Conservation (phyloP, 2,329 filamentous ascomycete species). For the Trichoderma citrinoviride region DNA sequence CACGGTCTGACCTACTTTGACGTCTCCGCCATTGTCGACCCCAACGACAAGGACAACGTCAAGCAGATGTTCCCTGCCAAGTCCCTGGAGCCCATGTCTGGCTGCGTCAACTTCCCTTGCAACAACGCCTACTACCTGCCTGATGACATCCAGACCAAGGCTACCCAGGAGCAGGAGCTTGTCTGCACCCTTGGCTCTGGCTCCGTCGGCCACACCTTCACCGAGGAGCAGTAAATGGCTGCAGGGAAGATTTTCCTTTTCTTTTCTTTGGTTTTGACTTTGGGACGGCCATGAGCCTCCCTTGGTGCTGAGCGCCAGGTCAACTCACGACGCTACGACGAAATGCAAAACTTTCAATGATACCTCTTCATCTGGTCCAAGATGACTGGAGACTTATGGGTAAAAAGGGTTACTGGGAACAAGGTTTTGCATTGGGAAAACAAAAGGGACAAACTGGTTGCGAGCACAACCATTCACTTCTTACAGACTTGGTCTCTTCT, state of each 20-base stretch:
- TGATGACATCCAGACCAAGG: conserved; percentile 57
- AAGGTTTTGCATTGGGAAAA: conserved; percentile 4
- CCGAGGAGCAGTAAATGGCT: conserved; percentile 17
- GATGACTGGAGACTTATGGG: conserved; percentile 1
- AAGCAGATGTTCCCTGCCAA: conserved; percentile 53
- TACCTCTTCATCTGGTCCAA: conserved; percentile 28
- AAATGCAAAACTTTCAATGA: conserved; percentile 28
- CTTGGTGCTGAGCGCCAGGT: conserved; percentile 30
- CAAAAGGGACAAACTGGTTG: conserved; percentile 25
- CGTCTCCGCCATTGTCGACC: conserved; percentile 56
- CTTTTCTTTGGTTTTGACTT: background rate
- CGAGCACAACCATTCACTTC: conserved; percentile 19
- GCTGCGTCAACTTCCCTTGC: conserved; percentile 53
- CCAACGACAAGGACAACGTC: conserved; percentile 49
- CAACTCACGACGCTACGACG: conserved; percentile 24
- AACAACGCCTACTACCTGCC: conserved; percentile 51
- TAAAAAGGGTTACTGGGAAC: conserved; percentile 6
- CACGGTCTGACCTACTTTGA: conserved; percentile 54
- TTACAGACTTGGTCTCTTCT: conserved; percentile 27
- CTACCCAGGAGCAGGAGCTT: conserved; percentile 47
- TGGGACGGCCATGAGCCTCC: background rate
- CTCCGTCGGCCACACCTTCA: conserved; percentile 28
- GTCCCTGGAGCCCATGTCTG: conserved; percentile 43
- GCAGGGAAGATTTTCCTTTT: background rate
- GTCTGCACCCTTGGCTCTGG: conserved; percentile 50